Evolutionary conservation across 2,329 filamentous ascomycete genomes (phyloP).

Genomic region (Volutella citrinella): DNA sequence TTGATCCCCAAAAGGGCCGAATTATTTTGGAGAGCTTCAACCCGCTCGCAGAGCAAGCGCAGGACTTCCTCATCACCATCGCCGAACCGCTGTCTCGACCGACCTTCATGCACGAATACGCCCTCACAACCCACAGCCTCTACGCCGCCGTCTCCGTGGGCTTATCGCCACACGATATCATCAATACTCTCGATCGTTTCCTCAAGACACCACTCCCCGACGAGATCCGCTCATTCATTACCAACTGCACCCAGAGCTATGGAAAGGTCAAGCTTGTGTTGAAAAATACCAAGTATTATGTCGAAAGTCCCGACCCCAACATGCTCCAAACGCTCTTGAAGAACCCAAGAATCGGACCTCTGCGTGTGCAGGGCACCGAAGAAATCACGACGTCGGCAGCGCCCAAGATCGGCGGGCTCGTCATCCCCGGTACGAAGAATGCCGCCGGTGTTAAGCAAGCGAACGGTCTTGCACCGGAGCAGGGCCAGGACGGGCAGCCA

Average conservation of each 20-base stretch:
- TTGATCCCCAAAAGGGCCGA: constrained; percentile 79
- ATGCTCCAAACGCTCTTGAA: constrained; percentile 85
- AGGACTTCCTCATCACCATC: constrained; percentile 94
- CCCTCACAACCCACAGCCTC: constrained; percentile 85
- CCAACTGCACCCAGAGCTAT: constrained; percentile 79
- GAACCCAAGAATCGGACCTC: constrained; percentile 76
- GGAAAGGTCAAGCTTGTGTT: constrained; percentile 94
- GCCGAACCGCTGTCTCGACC: constrained; percentile 90
- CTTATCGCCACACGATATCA: constrained; percentile 84
- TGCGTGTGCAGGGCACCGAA: constrained; percentile 68
- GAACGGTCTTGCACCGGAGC: constrained; percentile 33
- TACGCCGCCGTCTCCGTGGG: constrained; percentile 96
- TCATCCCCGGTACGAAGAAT: constrained; percentile 92
- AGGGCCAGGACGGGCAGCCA: constrained; percentile 46
- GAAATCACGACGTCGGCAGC: constrained; percentile 79
- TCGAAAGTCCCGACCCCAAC: constrained; percentile 85
- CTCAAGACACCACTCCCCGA: constrained; percentile 85
- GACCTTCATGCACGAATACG: constrained; percentile 89
- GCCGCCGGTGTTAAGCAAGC: constrained; percentile 85
- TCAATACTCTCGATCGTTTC: constrained; percentile 81
- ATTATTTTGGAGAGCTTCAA: constrained; percentile 96
- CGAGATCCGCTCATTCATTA: constrained; percentile 76
- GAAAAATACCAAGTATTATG: constrained; percentile 90
- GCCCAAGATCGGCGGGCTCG: constrained; percentile 80
- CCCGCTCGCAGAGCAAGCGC: constrained; percentile 78